phyloP scores from a whole-genome alignment of 257 asterid species.

The Schizonepeta tenuifolia region DNA sequence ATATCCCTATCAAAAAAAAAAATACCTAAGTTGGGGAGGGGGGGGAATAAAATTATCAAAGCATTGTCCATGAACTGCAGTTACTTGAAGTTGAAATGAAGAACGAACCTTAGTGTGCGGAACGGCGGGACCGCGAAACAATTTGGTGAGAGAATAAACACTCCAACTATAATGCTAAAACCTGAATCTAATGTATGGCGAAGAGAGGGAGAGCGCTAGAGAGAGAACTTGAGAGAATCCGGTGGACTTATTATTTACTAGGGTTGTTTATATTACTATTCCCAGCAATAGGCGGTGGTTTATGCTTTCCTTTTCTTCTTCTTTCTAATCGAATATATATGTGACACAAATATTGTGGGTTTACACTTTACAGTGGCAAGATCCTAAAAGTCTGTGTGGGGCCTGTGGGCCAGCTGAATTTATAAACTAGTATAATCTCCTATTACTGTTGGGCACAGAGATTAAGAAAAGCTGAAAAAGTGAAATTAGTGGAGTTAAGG shows the following conservation, averaged over 20 bases:
- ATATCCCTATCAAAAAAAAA: not conserved
- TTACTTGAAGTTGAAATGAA: slow-evolving; percentile 22
- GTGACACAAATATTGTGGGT: too few relatives aligned
- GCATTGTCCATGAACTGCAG: not conserved
- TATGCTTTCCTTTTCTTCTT: too few relatives aligned
- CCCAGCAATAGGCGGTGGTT: too few relatives aligned
- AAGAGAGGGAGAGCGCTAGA: slow-evolving; percentile 18
- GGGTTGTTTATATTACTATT: slow-evolving; percentile 37
- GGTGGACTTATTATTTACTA: slow-evolving; percentile 18
- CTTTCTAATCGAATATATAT: too few relatives aligned
- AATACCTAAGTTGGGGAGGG: too few relatives aligned
- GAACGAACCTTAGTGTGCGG: slow-evolving; percentile 17
- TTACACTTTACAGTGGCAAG: too few relatives aligned
- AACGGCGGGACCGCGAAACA: slow-evolving; percentile 5
- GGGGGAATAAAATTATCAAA: not conserved
- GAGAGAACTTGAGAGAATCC: slow-evolving; percentile 14
- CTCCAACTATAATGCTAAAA: slow-evolving; percentile 18
- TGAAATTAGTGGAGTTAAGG: too few relatives aligned
- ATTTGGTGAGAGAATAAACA: slow-evolving; percentile 8
- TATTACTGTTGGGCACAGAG: too few relatives aligned
- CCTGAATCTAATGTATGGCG: slow-evolving; percentile 7
- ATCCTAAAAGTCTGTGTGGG: too few relatives aligned
- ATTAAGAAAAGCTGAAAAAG: too few relatives aligned
- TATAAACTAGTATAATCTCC: too few relatives aligned
- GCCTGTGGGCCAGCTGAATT: too few relatives aligned